Base-by-base conservation (phyloP, 345 rosid genomes). In the Boechera stricta region DNA sequence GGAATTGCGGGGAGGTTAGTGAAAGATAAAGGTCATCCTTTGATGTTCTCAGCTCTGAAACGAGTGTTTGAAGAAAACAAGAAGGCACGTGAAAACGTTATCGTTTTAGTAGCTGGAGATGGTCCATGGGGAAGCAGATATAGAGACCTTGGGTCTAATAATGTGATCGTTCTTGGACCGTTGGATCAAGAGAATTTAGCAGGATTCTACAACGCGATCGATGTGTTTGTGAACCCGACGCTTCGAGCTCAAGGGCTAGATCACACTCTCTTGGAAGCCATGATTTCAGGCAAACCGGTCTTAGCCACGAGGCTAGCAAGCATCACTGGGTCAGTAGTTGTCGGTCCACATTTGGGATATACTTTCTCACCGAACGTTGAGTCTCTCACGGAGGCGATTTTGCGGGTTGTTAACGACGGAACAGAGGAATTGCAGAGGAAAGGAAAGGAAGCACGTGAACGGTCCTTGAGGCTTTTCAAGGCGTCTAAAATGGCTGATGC, bases 101-200 rank as follows among this genome's bases (percentile, higher is more conserved):
- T 86, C 39, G 71, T 94, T 64, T 86, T 94, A 47, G 89, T 94
- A 36, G 97, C 97, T 31, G 97, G 97, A 51, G 92, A 94, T 81
- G 98, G 98, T 67, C 97, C 97, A 32, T 94, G 98, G 97, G 87
- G 91, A 24, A 79, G 70, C n/a, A 89, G 95, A 81, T 94, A 89
- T 84, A 78, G 78, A 80, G 93, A 84, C 57, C 86, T 94, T 6
- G 95, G 97, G 13, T 62, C 84, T 47, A 66, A 83, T 47, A 66
- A 83, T n/a, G 69, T 80, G 29, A 76, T 89, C 13, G 90, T 88
- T 77, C 83, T 94, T 76, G 98, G 98, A 49, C 92, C 98, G 11
- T 54, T 94, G 56, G 95, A 87, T 53, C 98, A 85, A 75, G 79
- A 84, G 67, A 87, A 79, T 58, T 59, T 94, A 53, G 92, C 97